Base-by-base conservation (phyloP, 2,329 filamentous ascomycete species). In the Fusarium nodosum region DNA sequence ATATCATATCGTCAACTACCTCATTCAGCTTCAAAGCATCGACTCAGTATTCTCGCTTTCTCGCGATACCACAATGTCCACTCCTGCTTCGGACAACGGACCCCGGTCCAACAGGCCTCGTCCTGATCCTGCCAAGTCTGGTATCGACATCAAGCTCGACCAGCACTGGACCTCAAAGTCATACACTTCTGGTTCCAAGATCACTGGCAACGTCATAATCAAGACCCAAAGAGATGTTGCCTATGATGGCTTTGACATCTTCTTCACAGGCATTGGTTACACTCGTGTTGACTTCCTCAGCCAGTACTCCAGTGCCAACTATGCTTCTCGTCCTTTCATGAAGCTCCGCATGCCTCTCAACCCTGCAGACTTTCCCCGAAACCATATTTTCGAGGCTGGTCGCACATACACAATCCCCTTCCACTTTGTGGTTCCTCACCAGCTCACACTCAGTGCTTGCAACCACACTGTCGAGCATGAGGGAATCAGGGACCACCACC, bases 401-500 rank as follows among this genome's bases (percentile, higher is more conserved):
- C 75, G 76, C 66, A 81, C 79, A 28, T 86, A 87, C 76, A 81
- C 73, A 16, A 76, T 89, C 26, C 86, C 86, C n/a, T 87, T 89
- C 79, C 78, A 86, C 78, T 89, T 89, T 68, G 83, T 88, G 60
- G 82, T 89, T 18, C 87, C 87, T n/a, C 80, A 81, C 68, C 83
- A 87, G 56, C 83, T 89, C 62, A 88, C 86, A 20, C 79, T 88
- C 51, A 82, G 82, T 61, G 85, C 86, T 20, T 89, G 87, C 80
- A 84, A 79, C 71, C 86, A 88, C 78, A 70, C 75, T 30, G 80
- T 82, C 56, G 77, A 79, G 41, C 80, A 80, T 41, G 77, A 79
- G n/a, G 78, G 78, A 47, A 79, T 88, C 31, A 80, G 81, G 55
- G 85, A 86, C 34, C 80, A 84, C 47, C 87, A 89, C 77, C 77